Conservation (phyloP, 73 alveolate genomes). For the Paraurostyla sp. region DNA sequence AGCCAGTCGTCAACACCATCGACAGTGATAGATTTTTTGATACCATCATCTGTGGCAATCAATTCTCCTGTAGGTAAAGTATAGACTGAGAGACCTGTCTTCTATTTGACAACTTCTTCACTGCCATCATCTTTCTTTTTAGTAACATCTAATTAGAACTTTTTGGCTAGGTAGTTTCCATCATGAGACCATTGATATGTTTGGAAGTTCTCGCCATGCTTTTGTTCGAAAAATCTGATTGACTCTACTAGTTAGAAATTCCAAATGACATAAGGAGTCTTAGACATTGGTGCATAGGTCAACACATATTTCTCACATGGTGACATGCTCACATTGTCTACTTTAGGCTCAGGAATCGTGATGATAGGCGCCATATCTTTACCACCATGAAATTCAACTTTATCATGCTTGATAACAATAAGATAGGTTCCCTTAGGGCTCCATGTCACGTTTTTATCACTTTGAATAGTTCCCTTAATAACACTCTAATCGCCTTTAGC, state of each 20-base stretch:
- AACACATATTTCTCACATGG: constrained; percentile 72
- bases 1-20: constrained; percentile 63
- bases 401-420: constrained; percentile 59
- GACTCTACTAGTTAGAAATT: constrained; percentile 50
- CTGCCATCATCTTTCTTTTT: neutral
- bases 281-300: constrained; percentile 53
- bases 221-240: constrained; percentile 63
- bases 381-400: constrained; percentile 75
- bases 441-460: constrained; percentile 61
- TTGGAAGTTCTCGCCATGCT: constrained; percentile 37
- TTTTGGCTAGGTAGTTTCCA: constrained; percentile 70
- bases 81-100: constrained; percentile 62
- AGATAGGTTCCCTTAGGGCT: constrained; percentile 70
- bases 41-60: constrained; percentile 36
- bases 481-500: neutral
- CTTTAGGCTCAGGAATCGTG: constrained; percentile 66
- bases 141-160: neutral
- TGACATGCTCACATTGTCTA: constrained; percentile 60
- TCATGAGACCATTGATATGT: constrained; percentile 64
- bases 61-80: constrained; percentile 66
- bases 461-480: neutral
- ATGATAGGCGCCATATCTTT: constrained; percentile 59
- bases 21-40: constrained; percentile 67
- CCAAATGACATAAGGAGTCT: constrained; percentile 66
- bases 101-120: constrained; percentile 35